These are phyloP conservation scores for Pinus albicaulis DNA, from an alignment of 75 land plant species.

Conservation along the genomic window DNA sequence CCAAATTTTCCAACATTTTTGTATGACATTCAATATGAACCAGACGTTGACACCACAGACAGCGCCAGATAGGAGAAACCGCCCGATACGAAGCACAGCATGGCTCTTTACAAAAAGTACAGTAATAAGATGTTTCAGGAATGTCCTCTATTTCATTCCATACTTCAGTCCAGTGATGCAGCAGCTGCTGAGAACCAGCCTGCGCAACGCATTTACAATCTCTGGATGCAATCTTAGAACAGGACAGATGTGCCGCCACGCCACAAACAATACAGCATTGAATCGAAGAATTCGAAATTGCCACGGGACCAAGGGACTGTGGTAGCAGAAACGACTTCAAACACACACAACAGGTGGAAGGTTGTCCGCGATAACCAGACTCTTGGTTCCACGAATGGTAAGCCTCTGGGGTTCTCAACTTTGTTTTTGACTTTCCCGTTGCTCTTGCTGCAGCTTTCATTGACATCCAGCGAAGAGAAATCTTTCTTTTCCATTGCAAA, in stretches of 20 bases:
- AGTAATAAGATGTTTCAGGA: conserved; percentile 49
- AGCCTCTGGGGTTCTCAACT: conserved; percentile 27
- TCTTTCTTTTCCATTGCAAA: conserved; percentile 40
- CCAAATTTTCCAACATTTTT: conserved; percentile 39
- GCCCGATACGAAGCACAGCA: conserved; percentile 58
- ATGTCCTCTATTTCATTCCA: conserved; percentile 62
- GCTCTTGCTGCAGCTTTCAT: conserved; percentile 57
- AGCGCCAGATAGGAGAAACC: conserved; percentile 68
- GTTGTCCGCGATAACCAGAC: conserved; percentile 12
- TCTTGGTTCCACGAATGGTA: conserved; percentile 62
- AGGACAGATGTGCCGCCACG: conserved; percentile 56
- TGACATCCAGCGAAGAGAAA: conserved; percentile 46
- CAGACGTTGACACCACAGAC: conserved; percentile 76
- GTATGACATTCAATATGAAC: conserved; percentile 14
- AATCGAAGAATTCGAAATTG: conserved; percentile 9
- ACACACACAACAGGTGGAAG: conserved; percentile 72
- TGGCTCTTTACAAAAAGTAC: conserved; percentile 76
- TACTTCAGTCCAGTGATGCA: conserved; percentile 76
- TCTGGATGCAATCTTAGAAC: conserved; percentile 41
- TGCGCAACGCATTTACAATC: conserved; percentile 75
- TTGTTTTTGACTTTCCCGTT: conserved; percentile 39
- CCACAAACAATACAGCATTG: conserved; percentile 67
- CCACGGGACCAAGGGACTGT: conserved; percentile 2
- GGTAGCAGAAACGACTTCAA: conserved; percentile 40
- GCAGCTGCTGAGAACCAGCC: conserved; percentile 37